Percentiles rank a stretch among this genome's conserved stretches.
Evolutionary conservation across 495 filamentous ascomycete species (phyloP).

Genomic region (Recurvomyces mirabilis): DNA sequence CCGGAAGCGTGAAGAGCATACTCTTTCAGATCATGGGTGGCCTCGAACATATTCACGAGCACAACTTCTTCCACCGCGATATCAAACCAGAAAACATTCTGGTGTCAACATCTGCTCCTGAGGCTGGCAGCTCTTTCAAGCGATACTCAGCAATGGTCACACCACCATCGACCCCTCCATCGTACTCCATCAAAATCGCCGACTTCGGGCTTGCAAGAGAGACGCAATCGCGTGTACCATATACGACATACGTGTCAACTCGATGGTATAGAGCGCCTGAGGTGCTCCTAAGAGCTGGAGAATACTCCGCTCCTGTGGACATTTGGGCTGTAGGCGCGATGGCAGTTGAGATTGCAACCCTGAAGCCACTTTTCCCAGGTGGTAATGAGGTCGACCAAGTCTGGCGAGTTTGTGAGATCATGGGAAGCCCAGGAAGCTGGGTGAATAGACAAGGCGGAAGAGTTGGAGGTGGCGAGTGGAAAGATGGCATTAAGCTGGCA

Average conservation of each 20-base stretch:
- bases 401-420: constrained; percentile 98
- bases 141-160: constrained; percentile 90
- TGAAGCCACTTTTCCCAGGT: constrained; percentile 95
- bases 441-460: constrained; percentile 77
- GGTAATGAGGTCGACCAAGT: constrained; percentile 99
- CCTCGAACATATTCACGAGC: constrained; percentile 91
- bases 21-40: constrained; percentile 93
- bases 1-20: constrained; percentile 90
- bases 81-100: constrained; percentile 99
- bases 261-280: constrained; percentile 98
- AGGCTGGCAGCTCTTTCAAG: constrained; percentile 67
- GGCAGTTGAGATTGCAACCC: constrained; percentile 94
- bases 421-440: constrained; percentile 98
- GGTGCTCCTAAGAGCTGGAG: constrained; percentile 84
- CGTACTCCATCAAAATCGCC: constrained; percentile 95
- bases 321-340: constrained; percentile 99
- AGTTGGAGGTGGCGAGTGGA: constrained; percentile 96
- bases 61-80: constrained; percentile 97
- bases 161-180: constrained; percentile 83
- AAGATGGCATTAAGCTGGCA: constrained; percentile 81
- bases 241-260: constrained; percentile 97
- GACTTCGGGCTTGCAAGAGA: constrained; percentile 98
- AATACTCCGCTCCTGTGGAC: constrained; percentile 96
- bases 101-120: constrained; percentile 81
- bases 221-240: constrained; percentile 89